Percentiles rank a stretch among this genome's conserved stretches.
phyloP scores from a whole-genome alignment of 2,329 filamentous ascomycete genomes.

The Cadophora sp. region DNA sequence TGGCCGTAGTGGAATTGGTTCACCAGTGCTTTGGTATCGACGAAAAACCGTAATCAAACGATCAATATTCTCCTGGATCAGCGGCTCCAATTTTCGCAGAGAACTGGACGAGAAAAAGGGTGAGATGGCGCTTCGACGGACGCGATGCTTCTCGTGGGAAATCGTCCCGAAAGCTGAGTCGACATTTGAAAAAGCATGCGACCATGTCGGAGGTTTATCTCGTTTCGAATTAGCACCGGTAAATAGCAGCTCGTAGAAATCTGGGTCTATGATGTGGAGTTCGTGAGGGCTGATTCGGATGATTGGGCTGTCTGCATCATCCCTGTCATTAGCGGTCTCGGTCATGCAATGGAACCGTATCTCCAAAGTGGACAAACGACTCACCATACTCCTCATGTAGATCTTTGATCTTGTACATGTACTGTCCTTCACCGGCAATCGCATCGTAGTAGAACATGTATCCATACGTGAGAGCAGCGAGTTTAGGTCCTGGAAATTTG shows the following conservation, averaged over 20 bases:
- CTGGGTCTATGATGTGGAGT: conserved; percentile 32
- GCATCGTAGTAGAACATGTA: conserved; percentile 50
- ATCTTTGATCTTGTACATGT: conserved; percentile 51
- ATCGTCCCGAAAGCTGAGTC: conserved; percentile 31
- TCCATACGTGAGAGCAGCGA: conserved; percentile 39
- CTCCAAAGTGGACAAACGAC: background rate
- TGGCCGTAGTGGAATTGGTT: conserved; percentile 20
- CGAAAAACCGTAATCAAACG: conserved; percentile 26
- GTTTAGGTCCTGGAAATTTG: conserved; percentile 42
- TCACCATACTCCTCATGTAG: conserved; percentile 52
- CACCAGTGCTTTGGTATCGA: conserved; percentile 20
- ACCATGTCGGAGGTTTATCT: conserved; percentile 33
- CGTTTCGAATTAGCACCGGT: conserved; percentile 35
- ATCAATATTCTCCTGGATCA: conserved; percentile 27
- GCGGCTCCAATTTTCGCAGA: conserved; percentile 28
- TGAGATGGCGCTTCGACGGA: conserved; percentile 30
- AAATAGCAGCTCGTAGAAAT: conserved; percentile 36
- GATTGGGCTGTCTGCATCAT: conserved; percentile 27
- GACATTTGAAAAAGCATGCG: conserved; percentile 18
- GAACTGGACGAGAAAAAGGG: conserved; percentile 34
- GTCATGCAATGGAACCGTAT: background rate
- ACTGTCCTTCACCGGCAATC: conserved; percentile 48
- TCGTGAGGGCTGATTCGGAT: conserved; percentile 34
- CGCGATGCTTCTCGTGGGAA: conserved; percentile 30
- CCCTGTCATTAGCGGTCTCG: background rate